phyloP scores from a whole-genome alignment of 2,329 filamentous ascomycete genomes.

The Bipolaris oryzae region DNA sequence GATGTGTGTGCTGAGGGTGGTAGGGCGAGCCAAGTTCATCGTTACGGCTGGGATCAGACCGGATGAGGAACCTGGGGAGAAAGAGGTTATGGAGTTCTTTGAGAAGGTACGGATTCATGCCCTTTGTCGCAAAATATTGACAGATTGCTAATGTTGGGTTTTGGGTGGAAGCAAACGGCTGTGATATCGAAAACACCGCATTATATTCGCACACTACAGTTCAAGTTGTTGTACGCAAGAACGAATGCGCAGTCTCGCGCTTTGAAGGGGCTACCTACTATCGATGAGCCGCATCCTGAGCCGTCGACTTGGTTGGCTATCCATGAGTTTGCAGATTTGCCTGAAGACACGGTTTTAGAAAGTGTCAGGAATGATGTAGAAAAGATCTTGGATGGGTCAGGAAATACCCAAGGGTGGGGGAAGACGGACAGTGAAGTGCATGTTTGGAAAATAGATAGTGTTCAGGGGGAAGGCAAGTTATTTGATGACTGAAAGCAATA shows the following conservation, averaged over 20 bases:
- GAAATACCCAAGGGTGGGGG: neutral
- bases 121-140: no score
- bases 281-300: constrained; percentile 30
- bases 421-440: constrained; percentile 1
- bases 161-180: constrained; percentile 18
- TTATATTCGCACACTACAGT: constrained; percentile 32
- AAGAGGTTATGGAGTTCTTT: constrained; percentile 22
- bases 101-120: constrained; percentile 6
- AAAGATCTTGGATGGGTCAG: neutral
- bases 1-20: neutral
- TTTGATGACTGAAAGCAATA: constrained; percentile 3
- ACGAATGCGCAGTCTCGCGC: constrained; percentile 40
- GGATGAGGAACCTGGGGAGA: constrained; percentile 13
- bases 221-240: constrained; percentile 33
- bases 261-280: constrained; percentile 36
- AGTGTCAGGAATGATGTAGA: neutral
- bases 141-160: neutral
- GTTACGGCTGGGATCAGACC: constrained; percentile 27
- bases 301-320: constrained; percentile 36
- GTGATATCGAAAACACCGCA: constrained; percentile 18
- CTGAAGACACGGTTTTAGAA: constrained; percentile 20
- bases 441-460: constrained; percentile 7
- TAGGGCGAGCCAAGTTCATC: constrained; percentile 24
- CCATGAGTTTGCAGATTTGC: constrained; percentile 32
- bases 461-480: constrained; percentile 6